Evolutionary conservation across 1,284 basidiomycete species (phyloP), one percentile per base, ranked within the genome.

Genomic region (Tranzscheliella williamsii): DNA sequence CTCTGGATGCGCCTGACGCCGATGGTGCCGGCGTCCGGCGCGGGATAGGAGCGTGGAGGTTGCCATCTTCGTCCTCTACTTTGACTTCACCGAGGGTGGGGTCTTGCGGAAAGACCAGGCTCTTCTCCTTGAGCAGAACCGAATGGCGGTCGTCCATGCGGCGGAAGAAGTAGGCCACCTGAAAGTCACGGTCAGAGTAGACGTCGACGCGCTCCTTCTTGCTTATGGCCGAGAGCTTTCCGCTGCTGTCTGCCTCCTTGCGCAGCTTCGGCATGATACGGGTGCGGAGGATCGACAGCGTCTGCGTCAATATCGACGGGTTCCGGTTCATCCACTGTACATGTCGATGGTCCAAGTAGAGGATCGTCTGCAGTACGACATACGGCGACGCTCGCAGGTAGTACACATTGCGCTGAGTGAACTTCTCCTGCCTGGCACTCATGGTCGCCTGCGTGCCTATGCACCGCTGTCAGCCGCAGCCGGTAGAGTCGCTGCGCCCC

Each of bases 161-260:
- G 15, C 76, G 67, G 52, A 80, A 80, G 52, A 78, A 80, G 63
- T 76, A 80, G 2, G 78, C 75, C 47, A 79, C 68, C 20, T 74
- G 73, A 34, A 71, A 79, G 43, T 70, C 70, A 18, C 47, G 58
- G 58, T 71, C 45, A 6, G 42, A 67, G 30, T 75, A 78, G 13
- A 79, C 73, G 32, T 79, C 78, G n/a, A 79, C 72, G 42, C 73
- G 69, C 20, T 73, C 68, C 55, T 67, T 72, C 41, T 73, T 53
- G 38, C 57, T 66, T 42, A 65, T 63, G 6, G 73, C 75, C 13
- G 52, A 50, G 3, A 71, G 58, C 21, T 74, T 73, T n/a, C 73
- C 63, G 11, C 72, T 65, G 1, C 38, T 50, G 27, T 56, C 61
- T 8, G 64, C 71, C 31, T 78, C 77, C 23, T 68, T 66, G 4